A percentile compares a stretch with the other conserved stretches of the same genome.
These are phyloP conservation scores for Phytopythium kandeliae DNA, from an alignment of 352 stramenopile genomes.

Conservation along the genomic window DNA sequence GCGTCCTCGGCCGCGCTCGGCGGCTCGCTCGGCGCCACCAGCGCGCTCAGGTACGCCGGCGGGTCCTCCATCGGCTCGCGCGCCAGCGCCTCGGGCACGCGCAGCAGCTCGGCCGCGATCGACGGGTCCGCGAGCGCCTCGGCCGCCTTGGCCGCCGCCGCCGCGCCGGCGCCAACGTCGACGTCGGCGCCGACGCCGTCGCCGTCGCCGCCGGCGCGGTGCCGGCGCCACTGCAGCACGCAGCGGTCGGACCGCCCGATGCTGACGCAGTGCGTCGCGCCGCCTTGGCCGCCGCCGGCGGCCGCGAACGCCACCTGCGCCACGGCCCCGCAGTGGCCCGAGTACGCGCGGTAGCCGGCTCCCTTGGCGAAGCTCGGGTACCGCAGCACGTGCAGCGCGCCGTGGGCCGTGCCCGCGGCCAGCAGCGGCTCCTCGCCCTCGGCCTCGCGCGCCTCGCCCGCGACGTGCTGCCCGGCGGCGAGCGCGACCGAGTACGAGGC, in stretches of 20 bases:
- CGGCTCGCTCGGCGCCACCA: slow-evolving; percentile 43
- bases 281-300: slow-evolving; percentile 21
- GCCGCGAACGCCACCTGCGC: slow-evolving; percentile 41
- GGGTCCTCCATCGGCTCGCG: slow-evolving; percentile 39
- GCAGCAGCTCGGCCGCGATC: slow-evolving; percentile 42
- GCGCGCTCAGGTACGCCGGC: slow-evolving; percentile 61
- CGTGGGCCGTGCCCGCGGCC: slow-evolving; percentile 43
- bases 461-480: background rate
- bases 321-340: slow-evolving; percentile 44
- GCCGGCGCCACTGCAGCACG: slow-evolving; percentile 65
- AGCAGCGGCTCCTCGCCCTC: slow-evolving; percentile 23
- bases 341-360: slow-evolving; percentile 53
- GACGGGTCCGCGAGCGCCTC: slow-evolving; percentile 38
- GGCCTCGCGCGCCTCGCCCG: background rate
- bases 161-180: background rate
- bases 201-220: slow-evolving; percentile 15
- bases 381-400: slow-evolving; percentile 45
- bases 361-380: slow-evolving; percentile 54
- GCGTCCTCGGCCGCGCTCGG: too few relatives aligned
- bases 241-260: slow-evolving; percentile 53
- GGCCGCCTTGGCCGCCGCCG: background rate
- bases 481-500: slow-evolving; percentile 2
- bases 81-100: slow-evolving; percentile 51
- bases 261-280: slow-evolving; percentile 36
- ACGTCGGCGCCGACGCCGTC: background rate